Percentiles rank a stretch among this genome's conserved stretches.
phyloP scores from a whole-genome alignment of 169 alveolate species.

The Prorocentrum cordatum region DNA sequence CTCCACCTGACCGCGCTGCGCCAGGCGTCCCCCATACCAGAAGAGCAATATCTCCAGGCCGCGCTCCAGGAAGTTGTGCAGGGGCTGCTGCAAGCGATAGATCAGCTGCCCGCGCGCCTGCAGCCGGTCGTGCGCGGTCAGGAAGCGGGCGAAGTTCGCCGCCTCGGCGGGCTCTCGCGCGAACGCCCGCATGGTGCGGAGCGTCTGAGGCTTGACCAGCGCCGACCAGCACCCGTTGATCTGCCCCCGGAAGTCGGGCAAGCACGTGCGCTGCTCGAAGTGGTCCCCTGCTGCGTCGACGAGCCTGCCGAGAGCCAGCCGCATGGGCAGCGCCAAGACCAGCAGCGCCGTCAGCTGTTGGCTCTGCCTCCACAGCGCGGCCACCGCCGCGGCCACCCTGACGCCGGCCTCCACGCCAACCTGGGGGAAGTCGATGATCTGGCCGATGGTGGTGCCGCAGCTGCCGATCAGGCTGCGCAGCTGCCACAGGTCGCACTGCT shows the following conservation, averaged over 20 bases:
- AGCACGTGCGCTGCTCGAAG: not conserved
- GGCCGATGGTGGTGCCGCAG: conserved; percentile 35
- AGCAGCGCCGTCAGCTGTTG: not conserved
- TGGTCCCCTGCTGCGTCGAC: not conserved
- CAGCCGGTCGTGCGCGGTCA: not conserved
- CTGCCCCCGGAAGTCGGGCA: conserved; percentile 49
- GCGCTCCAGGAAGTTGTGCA: conserved; percentile 1
- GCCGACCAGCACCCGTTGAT: conserved; percentile 17
- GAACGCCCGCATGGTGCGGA: not conserved
- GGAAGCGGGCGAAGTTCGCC: conserved; percentile 33
- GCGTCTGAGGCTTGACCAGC: not conserved
- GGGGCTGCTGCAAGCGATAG: conserved; percentile 24
- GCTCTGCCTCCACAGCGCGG: conserved; percentile 16
- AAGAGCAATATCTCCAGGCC: not conserved
- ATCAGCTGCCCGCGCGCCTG: not conserved
- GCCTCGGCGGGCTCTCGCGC: conserved; percentile 40
- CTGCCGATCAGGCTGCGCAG: conserved; percentile 23
- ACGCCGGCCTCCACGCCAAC: conserved; percentile 12
- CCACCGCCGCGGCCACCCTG: conserved; percentile 11
- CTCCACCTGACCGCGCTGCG: conserved; percentile 39
- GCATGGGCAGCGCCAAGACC: not conserved
- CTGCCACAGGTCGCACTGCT: conserved; percentile 54
- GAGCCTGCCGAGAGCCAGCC: not conserved
- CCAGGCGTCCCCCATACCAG: conserved; percentile 55
- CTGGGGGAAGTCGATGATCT: conserved; percentile 41